These are phyloP conservation scores for Maudiozyma bulderi DNA, from an alignment of 805 yeast species.

Conservation along the genomic window DNA sequence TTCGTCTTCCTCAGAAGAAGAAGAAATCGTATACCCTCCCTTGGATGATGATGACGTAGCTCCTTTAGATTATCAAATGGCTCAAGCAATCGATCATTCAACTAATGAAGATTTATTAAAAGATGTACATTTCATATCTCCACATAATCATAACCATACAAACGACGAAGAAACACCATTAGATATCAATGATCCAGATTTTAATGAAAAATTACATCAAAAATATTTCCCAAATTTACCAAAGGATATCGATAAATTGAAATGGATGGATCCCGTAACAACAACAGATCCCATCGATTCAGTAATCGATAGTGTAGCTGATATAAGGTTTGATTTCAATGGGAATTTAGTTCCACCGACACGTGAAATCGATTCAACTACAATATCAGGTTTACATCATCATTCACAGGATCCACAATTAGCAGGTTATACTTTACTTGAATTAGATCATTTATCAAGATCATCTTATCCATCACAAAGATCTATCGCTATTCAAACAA, in stretches of 20 bases:
- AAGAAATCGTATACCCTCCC: conserved; percentile 22
- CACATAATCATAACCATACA: conserved; percentile 10
- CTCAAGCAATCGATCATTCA: conserved; percentile 36
- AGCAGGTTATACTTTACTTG: conserved; percentile 87
- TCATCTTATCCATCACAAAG: conserved; percentile 80
- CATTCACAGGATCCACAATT: conserved; percentile 81
- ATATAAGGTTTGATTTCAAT: conserved; percentile 78
- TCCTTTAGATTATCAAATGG: conserved; percentile 40
- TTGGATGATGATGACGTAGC: conserved; percentile 43
- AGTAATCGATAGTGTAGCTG: conserved; percentile 42
- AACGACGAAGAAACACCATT: conserved; percentile 29
- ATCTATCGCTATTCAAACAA: conserved; percentile 72
- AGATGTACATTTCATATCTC: conserved; percentile 55
- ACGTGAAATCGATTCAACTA: conserved; percentile 39
- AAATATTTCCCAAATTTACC: conserved; percentile 89
- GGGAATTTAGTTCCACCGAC: conserved; percentile 65
- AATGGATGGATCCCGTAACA: conserved; percentile 82
- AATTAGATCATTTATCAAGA: conserved; percentile 67
- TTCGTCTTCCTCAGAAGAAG: conserved; percentile 14
- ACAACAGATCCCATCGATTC: conserved; percentile 9
- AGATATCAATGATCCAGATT: conserved; percentile 69
- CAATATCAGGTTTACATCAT: conserved; percentile 72
- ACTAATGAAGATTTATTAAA: conserved; percentile 34
- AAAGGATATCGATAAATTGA: conserved; percentile 64
- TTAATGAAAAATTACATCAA: conserved; percentile 67